phyloP scores from a whole-genome alignment of 2,329 filamentous ascomycete species.

The Sclerotinia trifoliorum region DNA sequence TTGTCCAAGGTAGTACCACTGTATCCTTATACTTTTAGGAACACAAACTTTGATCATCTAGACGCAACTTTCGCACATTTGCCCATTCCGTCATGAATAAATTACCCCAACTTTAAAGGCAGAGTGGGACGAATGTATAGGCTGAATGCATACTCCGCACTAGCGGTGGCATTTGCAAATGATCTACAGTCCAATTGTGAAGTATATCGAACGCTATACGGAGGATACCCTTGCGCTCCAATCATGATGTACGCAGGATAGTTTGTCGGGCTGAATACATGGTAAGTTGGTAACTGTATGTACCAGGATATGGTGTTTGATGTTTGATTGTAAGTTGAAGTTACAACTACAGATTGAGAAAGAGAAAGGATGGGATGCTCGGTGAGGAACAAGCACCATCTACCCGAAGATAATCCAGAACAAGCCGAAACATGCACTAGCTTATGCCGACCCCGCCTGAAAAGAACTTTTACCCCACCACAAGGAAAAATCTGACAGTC shows the following conservation, averaged over 20 bases:
- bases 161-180: not conserved
- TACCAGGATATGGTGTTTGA: not conserved
- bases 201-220: not conserved
- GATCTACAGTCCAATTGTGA: not conserved
- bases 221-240: not conserved
- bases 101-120: not conserved
- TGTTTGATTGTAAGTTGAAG: not conserved
- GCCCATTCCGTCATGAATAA: not conserved
- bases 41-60: not conserved
- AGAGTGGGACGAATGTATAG: constrained; percentile 7
- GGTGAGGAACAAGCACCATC: not conserved
- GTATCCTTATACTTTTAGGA: constrained; percentile 3
- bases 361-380: not conserved
- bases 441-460: not conserved
- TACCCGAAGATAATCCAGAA: not conserved
- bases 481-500: not conserved
- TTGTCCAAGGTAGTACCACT: not conserved
- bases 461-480: not conserved
- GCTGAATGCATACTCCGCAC: constrained; percentile 12
- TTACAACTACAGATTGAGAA: not conserved
- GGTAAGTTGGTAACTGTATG: not conserved
- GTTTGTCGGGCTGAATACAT: no score
- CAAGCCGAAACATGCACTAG: not conserved
- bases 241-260: not conserved
- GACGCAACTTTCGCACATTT: not conserved